Base-by-base conservation (phyloP, 768 basidiomycete genomes). In the Suillus americanus region DNA sequence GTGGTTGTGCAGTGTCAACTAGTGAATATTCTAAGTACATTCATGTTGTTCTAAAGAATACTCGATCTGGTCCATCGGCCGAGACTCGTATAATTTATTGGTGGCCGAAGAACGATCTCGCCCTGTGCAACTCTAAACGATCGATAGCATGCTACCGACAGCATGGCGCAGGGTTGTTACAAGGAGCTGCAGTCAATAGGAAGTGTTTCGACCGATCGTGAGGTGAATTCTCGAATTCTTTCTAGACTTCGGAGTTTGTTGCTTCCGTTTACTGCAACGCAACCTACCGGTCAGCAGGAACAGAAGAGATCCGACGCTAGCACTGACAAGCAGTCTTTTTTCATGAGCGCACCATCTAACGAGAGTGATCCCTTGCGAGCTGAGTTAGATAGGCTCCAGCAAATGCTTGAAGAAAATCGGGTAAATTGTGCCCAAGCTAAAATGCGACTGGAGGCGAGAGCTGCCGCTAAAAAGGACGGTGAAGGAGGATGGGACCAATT, bases 381-480 rank as follows among this genome's bases (percentile, higher is more conserved):
- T 20, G 50, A 59, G 33, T 56, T 62, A 13, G 41, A 62, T 37
- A 28, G 12, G 57, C 62, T 62, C 25, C n/a, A 59, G n/a, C 18
- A 60, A 13, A 41, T 62, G 37, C 62, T 62, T 23, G 20, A 25
- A 40, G 62, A 62, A 59, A 56, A 56, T 60, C 62, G 41, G 9
- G 41, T 20, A n/a, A 37, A 30, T 5, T 62, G 62, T 41, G 57
- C 53, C 6, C 37, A 62, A 61, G 62, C 62, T 30, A 41, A 54
- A 38, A 16, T 43, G 23, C 57, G 40, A 28, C 18, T 13, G 12
- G 57, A 59, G 18, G 25, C 57, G 57, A 59, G 40, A 59, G 40
- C 40, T 20, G 40, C 20, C 25, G 37, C 45, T 37, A n/a, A 30
- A 33, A 64, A 50, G 18, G 46, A 28, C 8, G 10, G 30, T 20